Percentiles rank a stretch among this genome's conserved stretches.
These are phyloP conservation scores for Stereocaulon alpinum DNA, from an alignment of 495 filamentous ascomycete genomes.

Conservation along the genomic window DNA sequence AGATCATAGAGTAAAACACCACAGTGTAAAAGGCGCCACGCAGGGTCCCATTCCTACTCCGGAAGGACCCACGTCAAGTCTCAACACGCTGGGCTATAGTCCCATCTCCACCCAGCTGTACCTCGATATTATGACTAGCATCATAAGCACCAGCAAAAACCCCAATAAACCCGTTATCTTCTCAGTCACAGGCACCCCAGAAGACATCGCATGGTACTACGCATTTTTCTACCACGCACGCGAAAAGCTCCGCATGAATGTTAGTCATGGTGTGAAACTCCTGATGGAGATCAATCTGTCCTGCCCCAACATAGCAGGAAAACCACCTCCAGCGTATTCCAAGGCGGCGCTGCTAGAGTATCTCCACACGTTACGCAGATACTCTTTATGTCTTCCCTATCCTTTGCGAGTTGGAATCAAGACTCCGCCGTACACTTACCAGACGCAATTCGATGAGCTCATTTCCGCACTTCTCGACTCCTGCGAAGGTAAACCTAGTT, in stretches of 20 bases:
- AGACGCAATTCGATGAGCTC: conserved; percentile 46
- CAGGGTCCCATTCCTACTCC: not conserved
- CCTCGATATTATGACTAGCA: conserved; percentile 21
- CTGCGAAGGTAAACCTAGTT: conserved; percentile 19
- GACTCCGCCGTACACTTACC: conserved; percentile 60
- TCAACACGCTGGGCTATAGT: conserved; percentile 38
- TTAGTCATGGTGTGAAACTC: too few relatives aligned
- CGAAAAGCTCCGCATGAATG: too few relatives aligned
- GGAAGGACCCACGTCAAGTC: conserved; percentile 23
- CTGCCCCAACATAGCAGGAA: conserved; percentile 59
- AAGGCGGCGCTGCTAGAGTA: conserved; percentile 32
- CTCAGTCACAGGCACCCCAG: conserved; percentile 52
- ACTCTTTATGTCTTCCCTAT: too few relatives aligned
- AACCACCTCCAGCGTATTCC: conserved; percentile 59
- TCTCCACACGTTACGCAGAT: too few relatives aligned
- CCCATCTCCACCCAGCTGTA: conserved; percentile 29
- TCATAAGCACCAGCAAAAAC: not conserved
- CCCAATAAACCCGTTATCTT: conserved; percentile 50
- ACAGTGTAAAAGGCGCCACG: not conserved
- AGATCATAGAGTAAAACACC: conserved; percentile 14
- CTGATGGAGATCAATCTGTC: conserved; percentile 59
- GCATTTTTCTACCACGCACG: conserved; percentile 19
- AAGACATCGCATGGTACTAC: conserved; percentile 41
- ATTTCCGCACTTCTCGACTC: conserved; percentile 36
- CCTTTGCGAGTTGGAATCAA: conserved; percentile 58